Evolutionary conservation across 2,329 filamentous ascomycete genomes (phyloP).

Genomic region (Zarea fungicola): DNA sequence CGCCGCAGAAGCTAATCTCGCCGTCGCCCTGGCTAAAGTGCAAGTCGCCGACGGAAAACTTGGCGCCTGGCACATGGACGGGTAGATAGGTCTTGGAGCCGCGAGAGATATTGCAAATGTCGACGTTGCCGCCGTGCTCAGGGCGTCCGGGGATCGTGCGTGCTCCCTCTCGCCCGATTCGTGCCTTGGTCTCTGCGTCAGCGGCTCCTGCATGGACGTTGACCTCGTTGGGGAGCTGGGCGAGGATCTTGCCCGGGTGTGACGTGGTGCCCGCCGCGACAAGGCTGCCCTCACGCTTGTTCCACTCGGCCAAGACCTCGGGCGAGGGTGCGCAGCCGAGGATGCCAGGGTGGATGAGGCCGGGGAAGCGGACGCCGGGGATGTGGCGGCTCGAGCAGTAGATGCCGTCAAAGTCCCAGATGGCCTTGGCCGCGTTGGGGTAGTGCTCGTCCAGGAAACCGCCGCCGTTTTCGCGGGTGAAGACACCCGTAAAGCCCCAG

Average conservation of each 20-base stretch:
- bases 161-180: constrained; percentile 72
- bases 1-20: constrained; percentile 83
- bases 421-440: constrained; percentile 63
- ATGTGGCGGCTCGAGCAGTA: constrained; percentile 82
- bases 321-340: constrained; percentile 81
- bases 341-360: constrained; percentile 88
- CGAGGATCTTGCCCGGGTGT: constrained; percentile 63
- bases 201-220: constrained; percentile 70
- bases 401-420: constrained; percentile 54
- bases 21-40: constrained; percentile 88
- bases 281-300: constrained; percentile 73
- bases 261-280: constrained; percentile 53
- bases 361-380: constrained; percentile 79
- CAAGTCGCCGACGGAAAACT: constrained; percentile 84
- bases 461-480: constrained; percentile 75
- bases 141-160: constrained; percentile 79
- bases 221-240: constrained; percentile 66
- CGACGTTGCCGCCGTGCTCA: constrained; percentile 86
- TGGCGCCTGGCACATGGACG: constrained; percentile 79
- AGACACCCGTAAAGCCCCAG: constrained; percentile 87
- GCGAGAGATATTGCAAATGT: constrained; percentile 80
- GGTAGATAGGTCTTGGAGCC: constrained; percentile 82
- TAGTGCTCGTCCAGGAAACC: constrained; percentile 87
- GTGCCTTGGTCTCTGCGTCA: constrained; percentile 51
- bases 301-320: constrained; percentile 76